Base-by-base conservation (phyloP, 345 rosid genomes). In the Pugionium dolabratum region DNA sequence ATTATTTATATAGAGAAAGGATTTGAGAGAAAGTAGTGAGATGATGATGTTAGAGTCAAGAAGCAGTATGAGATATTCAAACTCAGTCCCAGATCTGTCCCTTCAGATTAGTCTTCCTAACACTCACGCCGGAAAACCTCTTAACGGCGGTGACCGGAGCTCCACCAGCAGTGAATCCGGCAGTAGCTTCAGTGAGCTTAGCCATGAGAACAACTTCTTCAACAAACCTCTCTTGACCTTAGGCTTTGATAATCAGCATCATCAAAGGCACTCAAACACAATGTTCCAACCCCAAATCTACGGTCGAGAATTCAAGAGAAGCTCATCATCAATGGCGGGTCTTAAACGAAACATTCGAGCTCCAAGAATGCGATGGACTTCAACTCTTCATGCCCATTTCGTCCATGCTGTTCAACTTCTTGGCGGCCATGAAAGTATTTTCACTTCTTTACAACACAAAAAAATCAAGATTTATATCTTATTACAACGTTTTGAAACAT, bases 321-420 rank as follows among this genome's bases (percentile, higher is more conserved):
- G 78, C 33, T 71, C 75, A 11, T 36, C 76, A 43, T 80, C 86
- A 75, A 59, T 57, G 74, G 53, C 49, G 5, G 74, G 70, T 31
- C 74, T 72, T 18, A 88, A 79, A 73, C 82, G 96, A 80, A 88
- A 82, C 75, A 50, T 82, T 7, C 79, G 97, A 80, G 97, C 96
- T 74, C 97, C 98, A 7, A 86, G 98, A 81, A 93, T 93, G 98
- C 78, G 98, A 79, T 93, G 98, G 98, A 93, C 98, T 40, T 76
- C 96, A 3, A 85, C 97, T 58, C 96, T 93, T 5, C 98, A 93
- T 66, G 86, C 97, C 34, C 98, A 86, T 64, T 93, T 93, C 49
- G 90, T 93, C 46, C 98, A 93, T 67, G 96, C 94, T 4, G 97
- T 93, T 69, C 96, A 93, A 81, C 97, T 93, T 62, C 97, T 93